phyloP scores from a whole-genome alignment of 305 asterid species.

The Rubia tinctorum region DNA sequence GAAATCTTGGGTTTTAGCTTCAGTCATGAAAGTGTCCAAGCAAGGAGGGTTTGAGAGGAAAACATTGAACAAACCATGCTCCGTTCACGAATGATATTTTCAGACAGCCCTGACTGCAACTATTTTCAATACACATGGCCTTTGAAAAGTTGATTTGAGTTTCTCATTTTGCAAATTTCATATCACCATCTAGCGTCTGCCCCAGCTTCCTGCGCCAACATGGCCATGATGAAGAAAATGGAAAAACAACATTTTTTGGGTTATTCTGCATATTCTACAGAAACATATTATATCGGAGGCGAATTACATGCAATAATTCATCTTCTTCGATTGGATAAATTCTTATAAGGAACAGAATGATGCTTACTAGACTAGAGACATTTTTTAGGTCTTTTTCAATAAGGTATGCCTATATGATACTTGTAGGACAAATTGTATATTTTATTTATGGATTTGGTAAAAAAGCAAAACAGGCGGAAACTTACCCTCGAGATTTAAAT shows the following conservation, averaged over 20 bases:
- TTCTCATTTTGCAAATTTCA: background rate
- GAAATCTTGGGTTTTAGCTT: slow-evolving; percentile 13
- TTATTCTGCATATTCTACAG: background rate
- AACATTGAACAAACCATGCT: slow-evolving; percentile 5
- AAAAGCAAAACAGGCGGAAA: too few species aligned
- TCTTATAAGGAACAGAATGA: too few species aligned
- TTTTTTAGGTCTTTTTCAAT: background rate
- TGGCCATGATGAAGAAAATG: background rate
- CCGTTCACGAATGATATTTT: slow-evolving; percentile 10
- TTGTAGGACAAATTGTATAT: background rate
- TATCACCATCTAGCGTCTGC: background rate
- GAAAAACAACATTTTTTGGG: background rate
- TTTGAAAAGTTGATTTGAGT: background rate
- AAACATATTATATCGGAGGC: background rate
- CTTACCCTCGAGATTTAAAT: background rate
- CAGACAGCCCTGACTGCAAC: background rate
- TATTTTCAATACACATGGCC: background rate
- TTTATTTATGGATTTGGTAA: background rate
- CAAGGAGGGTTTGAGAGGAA: slow-evolving; percentile 1
- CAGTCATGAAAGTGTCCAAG: background rate
- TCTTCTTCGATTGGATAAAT: too few species aligned
- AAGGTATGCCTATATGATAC: background rate
- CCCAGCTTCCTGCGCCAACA: slow-evolving; percentile 6
- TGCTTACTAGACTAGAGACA: background rate
- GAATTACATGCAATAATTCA: background rate